Conservation (phyloP, 148 eudicot genomes). For the Silene uniflora region DNA sequence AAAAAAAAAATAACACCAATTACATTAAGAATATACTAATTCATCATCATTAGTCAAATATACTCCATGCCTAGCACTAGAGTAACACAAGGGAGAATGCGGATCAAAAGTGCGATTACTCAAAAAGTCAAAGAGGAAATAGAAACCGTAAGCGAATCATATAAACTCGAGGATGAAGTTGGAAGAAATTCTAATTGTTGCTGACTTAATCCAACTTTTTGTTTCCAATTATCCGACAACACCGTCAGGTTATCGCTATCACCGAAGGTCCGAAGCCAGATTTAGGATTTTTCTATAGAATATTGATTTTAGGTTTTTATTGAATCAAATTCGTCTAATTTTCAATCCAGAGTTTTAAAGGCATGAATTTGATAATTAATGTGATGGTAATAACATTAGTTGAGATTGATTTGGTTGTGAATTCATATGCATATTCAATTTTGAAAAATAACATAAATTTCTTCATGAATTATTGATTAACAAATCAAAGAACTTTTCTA, state of each 20-base stretch:
- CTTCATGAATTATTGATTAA: no score
- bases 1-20: no score
- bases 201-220: constrained; percentile 73
- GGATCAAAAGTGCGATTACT: background rate
- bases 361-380: background rate
- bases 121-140: background rate
- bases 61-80: constrained; percentile 3
- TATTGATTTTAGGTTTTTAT: constrained; percentile 7
- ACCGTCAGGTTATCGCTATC: constrained; percentile 33
- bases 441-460: no score
- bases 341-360: background rate
- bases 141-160: constrained; percentile 7
- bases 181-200: background rate
- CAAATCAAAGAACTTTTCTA: no score
- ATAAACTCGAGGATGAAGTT: background rate
- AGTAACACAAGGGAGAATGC: constrained; percentile 2
- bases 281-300: constrained; percentile 16
- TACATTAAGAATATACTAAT: background rate
- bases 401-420: no score
- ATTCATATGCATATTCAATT: no score
- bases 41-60: background rate
- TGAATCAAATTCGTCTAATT: background rate
- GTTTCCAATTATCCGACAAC: constrained; percentile 45
- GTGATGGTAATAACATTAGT: background rate
- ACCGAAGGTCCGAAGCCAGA: background rate